Evolutionary conservation across 805 yeast species (phyloP), one percentile per base, ranked within the genome.

Genomic region (Starmerella asiatica): DNA sequence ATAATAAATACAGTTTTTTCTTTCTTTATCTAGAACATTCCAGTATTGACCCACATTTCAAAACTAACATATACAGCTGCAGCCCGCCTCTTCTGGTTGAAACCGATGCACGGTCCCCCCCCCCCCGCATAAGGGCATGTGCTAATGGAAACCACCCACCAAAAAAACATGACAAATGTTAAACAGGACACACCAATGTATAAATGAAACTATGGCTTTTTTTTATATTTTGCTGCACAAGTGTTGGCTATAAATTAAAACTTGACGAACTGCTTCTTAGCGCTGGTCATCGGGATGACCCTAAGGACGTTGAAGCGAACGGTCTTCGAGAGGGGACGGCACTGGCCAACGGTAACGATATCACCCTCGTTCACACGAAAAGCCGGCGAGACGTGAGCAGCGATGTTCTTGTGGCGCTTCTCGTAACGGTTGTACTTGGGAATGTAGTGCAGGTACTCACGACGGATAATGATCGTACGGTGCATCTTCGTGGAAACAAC

Each of bases 391-490:
- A 91, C 83, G 76, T 91, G 99, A 62, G 95, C 99, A 68, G 99
- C 93, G 54, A 91, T 77, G 80, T 91, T 91, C 91, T 91, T 91
- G 83, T 91, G 99, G 77, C 99, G 85, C 83, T 91, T 91, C 77
- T 91, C 99, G 83, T 85, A 91, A 82, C 99, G 86, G 94, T 88
- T 91, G 77, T 91, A 91, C 80, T 91, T 91, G 71, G 97, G 94
- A 70, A 91, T 82, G 76, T 84, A 91, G 76, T 91, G 99, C 69
- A 91, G 83, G 93, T 91, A 91, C 68, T 91, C 97, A 76, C 99
- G 88, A 80, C 98, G 86, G 76, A 91, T 82, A 69, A 91, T 80
- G 75, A 91, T 81, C 63, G 99, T 91, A 78, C 99, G 91, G 93
- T 91, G 98, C 98, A 91, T 91, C 78, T 91, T 91, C 79, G 98